Evolutionary conservation across 2,329 filamentous ascomycete genomes (phyloP).

Genomic region (Microdochium paspali): DNA sequence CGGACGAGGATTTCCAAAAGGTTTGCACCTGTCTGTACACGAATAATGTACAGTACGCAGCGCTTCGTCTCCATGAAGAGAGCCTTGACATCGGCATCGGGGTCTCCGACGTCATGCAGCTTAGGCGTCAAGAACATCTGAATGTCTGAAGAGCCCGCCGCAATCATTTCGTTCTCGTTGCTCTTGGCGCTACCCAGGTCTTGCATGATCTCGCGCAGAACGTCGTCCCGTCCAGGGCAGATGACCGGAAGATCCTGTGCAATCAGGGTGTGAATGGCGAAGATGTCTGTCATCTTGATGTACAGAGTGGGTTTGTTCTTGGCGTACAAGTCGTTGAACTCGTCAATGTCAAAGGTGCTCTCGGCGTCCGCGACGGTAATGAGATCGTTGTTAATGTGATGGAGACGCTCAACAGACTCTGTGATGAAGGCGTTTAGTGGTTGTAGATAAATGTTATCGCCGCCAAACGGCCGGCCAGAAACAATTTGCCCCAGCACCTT

Average conservation of each 20-base stretch:
- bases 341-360: constrained; percentile 92
- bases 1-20: constrained; percentile 94
- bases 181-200: constrained; percentile 93
- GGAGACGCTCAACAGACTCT: constrained; percentile 73
- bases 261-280: constrained; percentile 86
- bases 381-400: constrained; percentile 64
- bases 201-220: constrained; percentile 81
- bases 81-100: constrained; percentile 83
- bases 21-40: constrained; percentile 83
- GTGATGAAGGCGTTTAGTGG: constrained; percentile 86
- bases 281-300: constrained; percentile 97
- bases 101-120: constrained; percentile 82
- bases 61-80: constrained; percentile 98
- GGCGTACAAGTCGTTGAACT: constrained; percentile 95
- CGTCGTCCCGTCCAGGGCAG: constrained; percentile 74
- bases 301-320: constrained; percentile 97
- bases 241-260: constrained; percentile 69
- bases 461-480: constrained; percentile 81
- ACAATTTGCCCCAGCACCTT: constrained; percentile 88
- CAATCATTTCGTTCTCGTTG: constrained; percentile 88
- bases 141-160: constrained; percentile 79
- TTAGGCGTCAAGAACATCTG: constrained; percentile 85
- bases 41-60: constrained; percentile 94
- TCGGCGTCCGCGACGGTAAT: constrained; percentile 83
- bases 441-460: constrained; percentile 91